Evolutionary conservation across 306 rosid species (phyloP).

Genomic region (Vigna radiata): DNA sequence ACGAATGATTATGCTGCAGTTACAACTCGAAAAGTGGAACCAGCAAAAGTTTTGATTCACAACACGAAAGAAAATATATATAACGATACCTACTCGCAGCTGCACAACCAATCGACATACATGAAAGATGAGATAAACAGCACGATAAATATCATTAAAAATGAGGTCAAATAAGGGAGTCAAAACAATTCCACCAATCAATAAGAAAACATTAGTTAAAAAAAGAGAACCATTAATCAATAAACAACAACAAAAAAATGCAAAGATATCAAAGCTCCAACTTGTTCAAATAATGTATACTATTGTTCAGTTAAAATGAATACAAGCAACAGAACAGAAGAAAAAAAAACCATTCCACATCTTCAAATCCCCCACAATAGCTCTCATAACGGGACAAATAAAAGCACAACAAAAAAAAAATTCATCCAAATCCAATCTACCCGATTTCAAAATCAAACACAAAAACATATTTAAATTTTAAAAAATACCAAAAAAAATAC

Average conservation of each 20-base stretch:
- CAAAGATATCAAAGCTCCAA: neutral
- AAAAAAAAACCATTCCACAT: neutral
- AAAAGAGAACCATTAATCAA: neutral
- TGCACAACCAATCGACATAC: neutral
- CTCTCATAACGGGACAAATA: neutral
- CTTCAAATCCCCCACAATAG: slow-evolving; percentile 5
- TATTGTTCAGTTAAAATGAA: neutral
- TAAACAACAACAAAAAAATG: neutral
- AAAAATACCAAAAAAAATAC: neutral
- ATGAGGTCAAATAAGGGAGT: slow-evolving; percentile 14
- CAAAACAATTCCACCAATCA: slow-evolving; percentile 12
- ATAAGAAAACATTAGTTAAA: neutral
- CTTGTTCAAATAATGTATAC: slow-evolving; percentile 10
- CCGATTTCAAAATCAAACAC: slow-evolving; percentile 19
- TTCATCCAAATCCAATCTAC: slow-evolving; percentile 8
- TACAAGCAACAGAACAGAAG: slow-evolving; percentile 33
- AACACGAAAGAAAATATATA: neutral
- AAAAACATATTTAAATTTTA: neutral
- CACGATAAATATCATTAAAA: neutral
- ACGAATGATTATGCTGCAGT: neutral
- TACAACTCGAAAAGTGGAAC: neutral
- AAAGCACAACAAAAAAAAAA: neutral
- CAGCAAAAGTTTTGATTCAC: neutral
- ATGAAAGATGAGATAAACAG: slow-evolving; percentile 7
- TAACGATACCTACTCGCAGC: neutral